These are phyloP conservation scores for Hyaloscypha variabilis DNA, from an alignment of 495 filamentous ascomycete genomes.

Conservation along the genomic window DNA sequence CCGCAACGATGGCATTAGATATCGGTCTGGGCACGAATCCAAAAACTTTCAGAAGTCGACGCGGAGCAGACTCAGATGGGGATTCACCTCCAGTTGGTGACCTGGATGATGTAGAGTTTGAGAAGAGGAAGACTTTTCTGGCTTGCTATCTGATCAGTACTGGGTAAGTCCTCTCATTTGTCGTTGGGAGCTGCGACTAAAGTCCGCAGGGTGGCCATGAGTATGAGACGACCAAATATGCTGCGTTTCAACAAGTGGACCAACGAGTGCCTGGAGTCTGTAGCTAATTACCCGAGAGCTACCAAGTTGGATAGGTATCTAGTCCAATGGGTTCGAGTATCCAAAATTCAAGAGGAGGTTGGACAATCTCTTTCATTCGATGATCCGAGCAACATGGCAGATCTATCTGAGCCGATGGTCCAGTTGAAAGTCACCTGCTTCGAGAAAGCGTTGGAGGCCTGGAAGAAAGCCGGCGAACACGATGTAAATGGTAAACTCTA, in stretches of 20 bases:
- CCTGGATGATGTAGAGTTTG: constrained; percentile 41
- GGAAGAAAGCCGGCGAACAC: constrained; percentile 43
- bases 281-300: constrained; percentile 41
- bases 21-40: constrained; percentile 45
- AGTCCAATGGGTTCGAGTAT: constrained; percentile 48
- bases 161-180: constrained; percentile 34
- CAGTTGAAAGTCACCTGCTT: constrained; percentile 52
- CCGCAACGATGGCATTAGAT: constrained; percentile 56
- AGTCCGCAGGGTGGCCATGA: constrained; percentile 48
- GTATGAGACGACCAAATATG: constrained; percentile 51
- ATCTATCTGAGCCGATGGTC: constrained; percentile 46
- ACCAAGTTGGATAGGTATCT: constrained; percentile 41
- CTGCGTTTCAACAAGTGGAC: constrained; percentile 53
- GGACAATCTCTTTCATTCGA: constrained; percentile 51
- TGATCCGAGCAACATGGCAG: constrained; percentile 44
- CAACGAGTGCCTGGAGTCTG: constrained; percentile 45
- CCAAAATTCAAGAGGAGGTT: constrained; percentile 51
- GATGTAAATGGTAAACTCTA: constrained; percentile 42
- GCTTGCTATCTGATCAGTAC: constrained; percentile 50
- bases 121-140: constrained; percentile 47
- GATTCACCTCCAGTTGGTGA: constrained; percentile 27
- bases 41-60: constrained; percentile 32
- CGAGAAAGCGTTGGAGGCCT: constrained; percentile 46
- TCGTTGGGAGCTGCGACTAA: constrained; percentile 8
- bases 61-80: constrained; percentile 36